Evolutionary conservation across 768 basidiomycete species (phyloP).

Genomic region (Trametes meyenii): DNA sequence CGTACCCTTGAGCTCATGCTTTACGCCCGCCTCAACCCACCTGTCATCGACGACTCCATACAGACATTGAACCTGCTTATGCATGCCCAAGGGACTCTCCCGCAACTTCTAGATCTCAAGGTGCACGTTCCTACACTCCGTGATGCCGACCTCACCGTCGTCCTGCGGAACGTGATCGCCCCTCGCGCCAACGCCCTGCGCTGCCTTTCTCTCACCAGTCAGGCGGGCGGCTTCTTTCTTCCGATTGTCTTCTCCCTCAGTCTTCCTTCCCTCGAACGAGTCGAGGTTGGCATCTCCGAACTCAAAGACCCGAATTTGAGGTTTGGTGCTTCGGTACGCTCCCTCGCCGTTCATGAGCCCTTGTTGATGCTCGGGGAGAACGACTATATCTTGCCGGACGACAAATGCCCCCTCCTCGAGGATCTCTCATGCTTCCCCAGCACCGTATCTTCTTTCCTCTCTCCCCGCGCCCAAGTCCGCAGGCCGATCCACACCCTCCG

Average conservation of each 20-base stretch:
- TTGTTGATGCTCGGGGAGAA: background rate
- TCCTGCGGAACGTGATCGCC: background rate
- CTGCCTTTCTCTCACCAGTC: background rate
- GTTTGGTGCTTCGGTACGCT: background rate
- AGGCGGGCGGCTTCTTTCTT: background rate
- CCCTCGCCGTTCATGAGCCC: background rate
- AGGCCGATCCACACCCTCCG: conserved; percentile 1
- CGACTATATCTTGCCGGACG: background rate
- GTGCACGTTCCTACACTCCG: background rate
- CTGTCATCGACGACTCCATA: background rate
- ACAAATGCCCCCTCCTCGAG: background rate
- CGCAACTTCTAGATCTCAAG: background rate
- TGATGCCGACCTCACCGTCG: background rate
- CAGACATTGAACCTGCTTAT: background rate
- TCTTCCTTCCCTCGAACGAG: background rate
- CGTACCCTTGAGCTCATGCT: background rate
- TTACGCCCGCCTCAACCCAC: background rate
- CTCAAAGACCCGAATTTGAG: background rate
- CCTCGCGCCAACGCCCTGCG: background rate
- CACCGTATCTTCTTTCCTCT: background rate
- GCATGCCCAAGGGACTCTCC: background rate
- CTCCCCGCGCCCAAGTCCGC: background rate
- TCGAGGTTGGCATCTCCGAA: background rate
- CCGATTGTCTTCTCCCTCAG: background rate
- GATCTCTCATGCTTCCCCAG: background rate